phyloP scores from a whole-genome alignment of 2,329 filamentous ascomycete species.

The Fusarium chaquense region DNA sequence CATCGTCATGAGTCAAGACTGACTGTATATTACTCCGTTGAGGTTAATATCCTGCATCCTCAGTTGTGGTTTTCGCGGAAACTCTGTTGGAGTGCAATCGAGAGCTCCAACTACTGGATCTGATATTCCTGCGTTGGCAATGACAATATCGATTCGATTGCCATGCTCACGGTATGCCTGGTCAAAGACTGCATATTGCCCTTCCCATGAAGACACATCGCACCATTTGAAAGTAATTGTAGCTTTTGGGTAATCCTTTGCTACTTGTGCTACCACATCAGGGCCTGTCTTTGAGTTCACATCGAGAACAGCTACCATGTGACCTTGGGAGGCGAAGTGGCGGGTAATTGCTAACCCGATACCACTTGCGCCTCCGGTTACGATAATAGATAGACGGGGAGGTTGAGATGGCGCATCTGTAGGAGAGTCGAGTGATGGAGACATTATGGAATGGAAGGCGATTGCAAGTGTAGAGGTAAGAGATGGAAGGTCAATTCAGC shows the following conservation, averaged over 20 bases:
- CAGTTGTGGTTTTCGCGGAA: background rate
- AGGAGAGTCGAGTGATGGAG: background rate
- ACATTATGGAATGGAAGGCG: background rate
- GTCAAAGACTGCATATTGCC: background rate
- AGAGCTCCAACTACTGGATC: constrained; percentile 11
- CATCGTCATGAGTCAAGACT: too few species aligned
- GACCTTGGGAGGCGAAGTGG: background rate
- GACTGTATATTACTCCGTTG: constrained; percentile 1
- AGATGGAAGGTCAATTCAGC: background rate
- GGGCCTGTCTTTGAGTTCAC: constrained; percentile 7
- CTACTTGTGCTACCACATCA: background rate
- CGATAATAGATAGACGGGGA: background rate
- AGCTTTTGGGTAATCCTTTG: background rate
- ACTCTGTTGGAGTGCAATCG: background rate
- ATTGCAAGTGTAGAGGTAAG: background rate
- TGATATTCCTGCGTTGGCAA: constrained; percentile 5
- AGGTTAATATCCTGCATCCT: constrained; percentile 5
- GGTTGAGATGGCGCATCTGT: rapidly evolving
- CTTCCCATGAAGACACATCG: constrained; percentile 7
- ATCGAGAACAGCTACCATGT: constrained; percentile 4
- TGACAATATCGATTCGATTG: background rate
- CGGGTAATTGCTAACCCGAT: background rate
- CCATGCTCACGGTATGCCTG: background rate
- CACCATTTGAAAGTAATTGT: background rate
- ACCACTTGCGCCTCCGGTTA: background rate